Base-by-base conservation (phyloP, 2,329 filamentous ascomycete genomes). In the Albophoma yamanashiensis region DNA sequence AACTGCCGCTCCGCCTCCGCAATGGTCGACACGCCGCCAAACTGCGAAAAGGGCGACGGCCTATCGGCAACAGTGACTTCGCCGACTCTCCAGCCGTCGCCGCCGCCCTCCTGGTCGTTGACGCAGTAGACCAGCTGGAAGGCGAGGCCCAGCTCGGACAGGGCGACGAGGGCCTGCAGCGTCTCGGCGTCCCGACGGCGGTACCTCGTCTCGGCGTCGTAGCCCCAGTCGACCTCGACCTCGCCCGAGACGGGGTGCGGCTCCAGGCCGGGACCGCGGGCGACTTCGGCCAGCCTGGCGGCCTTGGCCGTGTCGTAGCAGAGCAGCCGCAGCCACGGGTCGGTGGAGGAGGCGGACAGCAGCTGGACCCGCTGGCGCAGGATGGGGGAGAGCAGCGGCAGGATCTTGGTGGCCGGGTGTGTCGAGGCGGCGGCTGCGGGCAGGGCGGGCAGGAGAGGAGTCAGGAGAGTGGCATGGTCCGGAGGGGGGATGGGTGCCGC, bases 241-340 rank as follows among this genome's bases (percentile, higher is more conserved):
- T 92, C 89, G 59, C 89, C 89, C 2, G 88, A 91, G 5, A 88
- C 84, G 3, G 90, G 90, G 67, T 94, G 90, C n/a, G 89, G 88
- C 71, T 92, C 88, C 39, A 93, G 77, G 55, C 80, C 75, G 58
- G 89, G 83, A 60, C 81, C 80, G 65, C 81, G 80, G 39, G 85
- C 84, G 17, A 88, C 76, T 61, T 83, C 77, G n/a, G 81, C 78
- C 22, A 93, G 78, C 64, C 78, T 81, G 52, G 82, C 75, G 3
- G 79, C 77, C 63, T 81, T 80, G 63, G 79, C 72, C 9, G 78
- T 67, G 67, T 89, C 83, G 77, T 90, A 92, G 69, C 84, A 88
- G 31, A 93, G 79, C 39, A 92, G 78, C 0, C 84, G 80, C 20
- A 93, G 81, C 89, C 90, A 93, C 58, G 87, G 84, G 42, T 87